These are phyloP conservation scores for Phalaenopsis aphrodite DNA, from an alignment of 106 monocot species.

Conservation along the genomic window DNA sequence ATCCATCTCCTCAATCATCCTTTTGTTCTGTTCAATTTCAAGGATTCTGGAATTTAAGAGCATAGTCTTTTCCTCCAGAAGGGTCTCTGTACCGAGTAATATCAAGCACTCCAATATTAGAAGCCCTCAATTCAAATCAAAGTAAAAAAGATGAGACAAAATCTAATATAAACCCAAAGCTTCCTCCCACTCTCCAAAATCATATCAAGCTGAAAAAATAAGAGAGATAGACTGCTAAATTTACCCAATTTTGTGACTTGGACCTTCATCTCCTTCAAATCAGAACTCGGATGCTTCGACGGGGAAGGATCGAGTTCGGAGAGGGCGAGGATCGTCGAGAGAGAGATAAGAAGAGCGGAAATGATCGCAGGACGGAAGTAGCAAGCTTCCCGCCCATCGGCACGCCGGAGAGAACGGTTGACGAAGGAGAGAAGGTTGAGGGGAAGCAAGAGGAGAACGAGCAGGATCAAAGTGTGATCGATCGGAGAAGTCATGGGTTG, in stretches of 20 bases:
- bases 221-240: not conserved
- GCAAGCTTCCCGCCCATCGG: not conserved
- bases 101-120: not conserved
- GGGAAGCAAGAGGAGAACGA: not conserved
- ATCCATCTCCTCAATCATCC: constrained; percentile 46
- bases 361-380: not conserved
- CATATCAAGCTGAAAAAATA: not conserved
- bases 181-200: not conserved
- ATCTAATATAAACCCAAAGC: not conserved
- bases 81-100: constrained; percentile 21
- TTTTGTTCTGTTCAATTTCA: constrained; percentile 28
- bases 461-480: not conserved
- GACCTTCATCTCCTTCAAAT: constrained; percentile 1
- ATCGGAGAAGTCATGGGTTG: not conserved
- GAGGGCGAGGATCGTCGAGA: constrained; percentile 1
- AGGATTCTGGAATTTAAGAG: constrained; percentile 25
- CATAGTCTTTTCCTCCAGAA: constrained; percentile 29
- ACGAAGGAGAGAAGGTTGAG: not conserved
- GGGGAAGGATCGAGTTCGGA: not conserved
- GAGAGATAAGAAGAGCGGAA: not conserved
- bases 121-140: not conserved
- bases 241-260: constrained; percentile 1
- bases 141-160: not conserved
- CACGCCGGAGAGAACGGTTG: not conserved
- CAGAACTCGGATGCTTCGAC: not conserved